A percentile compares a stretch with the other conserved stretches of the same genome.
Evolutionary conservation across 148 eudicot genomes (phyloP).

Genomic region (Nyssa sinensis): DNA sequence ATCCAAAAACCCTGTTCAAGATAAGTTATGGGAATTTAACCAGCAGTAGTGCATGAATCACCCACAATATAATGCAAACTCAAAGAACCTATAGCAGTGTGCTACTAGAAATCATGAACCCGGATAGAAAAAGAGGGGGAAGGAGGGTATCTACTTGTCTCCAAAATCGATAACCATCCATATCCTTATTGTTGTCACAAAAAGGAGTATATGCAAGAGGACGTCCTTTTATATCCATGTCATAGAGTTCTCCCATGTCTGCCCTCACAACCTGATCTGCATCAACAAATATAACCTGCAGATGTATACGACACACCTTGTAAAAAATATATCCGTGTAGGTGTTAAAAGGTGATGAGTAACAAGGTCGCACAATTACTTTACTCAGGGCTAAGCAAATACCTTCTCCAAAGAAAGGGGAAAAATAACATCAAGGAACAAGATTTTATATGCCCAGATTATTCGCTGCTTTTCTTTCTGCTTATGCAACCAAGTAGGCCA

Average conservation of each 20-base stretch:
- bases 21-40: slow-evolving; percentile 2
- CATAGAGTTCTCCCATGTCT: slow-evolving; percentile 98
- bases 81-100: neutral
- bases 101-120: neutral
- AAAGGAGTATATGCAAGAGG: slow-evolving; percentile 95
- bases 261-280: slow-evolving; percentile 94
- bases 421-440: slow-evolving; percentile 96
- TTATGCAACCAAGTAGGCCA: slow-evolving; percentile 99
- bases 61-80: neutral
- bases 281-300: slow-evolving; percentile 99
- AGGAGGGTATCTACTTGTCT: slow-evolving; percentile 57
- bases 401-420: slow-evolving; percentile 92
- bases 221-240: slow-evolving; percentile 92
- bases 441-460: slow-evolving; percentile 97
- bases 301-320: neutral
- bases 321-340: neutral
- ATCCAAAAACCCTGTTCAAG: slow-evolving; percentile 88
- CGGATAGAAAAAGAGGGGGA: neutral
- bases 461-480: slow-evolving; percentile 91
- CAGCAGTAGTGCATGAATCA: neutral
- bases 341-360: neutral
- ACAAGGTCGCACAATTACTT: neutral
- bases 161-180: slow-evolving; percentile 99
- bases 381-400: slow-evolving; percentile 16
- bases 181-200: slow-evolving; percentile 92